phyloP scores from a whole-genome alignment of 306 rosid species.

The Sechiopsis laciniata region DNA sequence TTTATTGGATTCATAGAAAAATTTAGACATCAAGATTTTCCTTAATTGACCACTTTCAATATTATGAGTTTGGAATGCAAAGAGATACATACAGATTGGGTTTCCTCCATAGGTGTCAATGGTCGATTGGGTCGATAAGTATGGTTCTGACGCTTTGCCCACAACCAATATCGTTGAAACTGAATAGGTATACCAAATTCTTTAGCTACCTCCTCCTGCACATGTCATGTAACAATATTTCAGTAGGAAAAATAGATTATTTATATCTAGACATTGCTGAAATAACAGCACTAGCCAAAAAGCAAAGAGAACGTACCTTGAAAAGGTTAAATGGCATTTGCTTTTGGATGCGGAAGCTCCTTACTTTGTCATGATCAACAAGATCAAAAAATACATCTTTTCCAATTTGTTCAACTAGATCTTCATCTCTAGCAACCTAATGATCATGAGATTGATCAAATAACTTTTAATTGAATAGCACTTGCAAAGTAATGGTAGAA shows the following conservation, averaged over 20 bases:
- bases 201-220: conserved; percentile 81
- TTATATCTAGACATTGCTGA: neutral
- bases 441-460: conserved; percentile 11
- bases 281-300: neutral
- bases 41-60: neutral
- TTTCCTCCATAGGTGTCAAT: conserved; percentile 58
- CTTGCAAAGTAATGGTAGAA: conserved; percentile 17
- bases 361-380: no score
- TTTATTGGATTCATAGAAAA: neutral
- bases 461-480: conserved; percentile 6
- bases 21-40: neutral
- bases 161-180: conserved; percentile 79
- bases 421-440: conserved; percentile 79
- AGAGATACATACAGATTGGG: conserved; percentile 52
- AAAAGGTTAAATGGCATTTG: conserved; percentile 24
- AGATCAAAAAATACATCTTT: conserved; percentile 43
- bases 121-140: conserved; percentile 83
- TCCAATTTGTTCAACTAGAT: conserved; percentile 72
- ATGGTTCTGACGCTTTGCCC: conserved; percentile 82
- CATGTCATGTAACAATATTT: conserved; percentile 12
- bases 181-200: conserved; percentile 30
- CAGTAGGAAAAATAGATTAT: neutral
- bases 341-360: no score
- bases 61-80: neutral
- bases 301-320: conserved; percentile 47